These are phyloP conservation scores for Entomortierella lignicola DNA, from an alignment of 192 early-diverging fungal species.

Conservation along the genomic window DNA sequence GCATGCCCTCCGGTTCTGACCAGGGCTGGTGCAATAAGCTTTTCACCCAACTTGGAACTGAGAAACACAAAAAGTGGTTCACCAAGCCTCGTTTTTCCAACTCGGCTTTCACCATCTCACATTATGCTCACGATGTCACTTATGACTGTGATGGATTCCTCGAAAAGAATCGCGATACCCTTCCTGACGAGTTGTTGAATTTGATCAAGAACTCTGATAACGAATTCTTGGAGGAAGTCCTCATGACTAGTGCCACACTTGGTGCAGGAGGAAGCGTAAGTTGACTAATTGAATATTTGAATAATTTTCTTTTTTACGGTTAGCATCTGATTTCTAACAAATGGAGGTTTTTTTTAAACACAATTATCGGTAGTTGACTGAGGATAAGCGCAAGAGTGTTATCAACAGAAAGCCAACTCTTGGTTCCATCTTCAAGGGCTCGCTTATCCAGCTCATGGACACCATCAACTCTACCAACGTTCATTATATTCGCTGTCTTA, in stretches of 20 bases:
- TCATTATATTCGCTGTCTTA: slow-evolving; percentile 99
- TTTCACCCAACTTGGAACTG: slow-evolving; percentile 82
- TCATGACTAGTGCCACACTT: slow-evolving; percentile 56
- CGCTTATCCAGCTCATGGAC: slow-evolving; percentile 95
- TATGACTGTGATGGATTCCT: slow-evolving; percentile 98
- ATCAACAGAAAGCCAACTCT: slow-evolving; percentile 88
- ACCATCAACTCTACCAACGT: slow-evolving; percentile 93
- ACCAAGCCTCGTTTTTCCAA: slow-evolving; percentile 93
- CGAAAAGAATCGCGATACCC: slow-evolving; percentile 99
- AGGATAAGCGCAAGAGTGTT: slow-evolving; percentile 64
- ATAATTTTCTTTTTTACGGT: too few relatives aligned
- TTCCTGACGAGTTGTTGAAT: slow-evolving; percentile 90
- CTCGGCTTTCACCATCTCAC: slow-evolving; percentile 89
- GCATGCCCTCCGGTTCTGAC: slow-evolving; percentile 90
- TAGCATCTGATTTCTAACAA: too few relatives aligned
- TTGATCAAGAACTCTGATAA: slow-evolving; percentile 82
- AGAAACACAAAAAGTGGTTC: slow-evolving; percentile 80
- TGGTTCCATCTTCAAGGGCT: slow-evolving; percentile 95
- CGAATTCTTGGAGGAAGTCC: slow-evolving; percentile 84
- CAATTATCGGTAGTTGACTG: slow-evolving; percentile 56
- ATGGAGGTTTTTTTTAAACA: too few relatives aligned
- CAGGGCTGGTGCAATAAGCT: slow-evolving; percentile 88
- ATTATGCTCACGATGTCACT: slow-evolving; percentile 95
- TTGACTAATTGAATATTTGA: too few relatives aligned
- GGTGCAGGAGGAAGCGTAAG: slow-evolving; percentile 53